phyloP scores from a whole-genome alignment of 2,329 filamentous ascomycete genomes.

The Teratosphaeria gauchensis region DNA sequence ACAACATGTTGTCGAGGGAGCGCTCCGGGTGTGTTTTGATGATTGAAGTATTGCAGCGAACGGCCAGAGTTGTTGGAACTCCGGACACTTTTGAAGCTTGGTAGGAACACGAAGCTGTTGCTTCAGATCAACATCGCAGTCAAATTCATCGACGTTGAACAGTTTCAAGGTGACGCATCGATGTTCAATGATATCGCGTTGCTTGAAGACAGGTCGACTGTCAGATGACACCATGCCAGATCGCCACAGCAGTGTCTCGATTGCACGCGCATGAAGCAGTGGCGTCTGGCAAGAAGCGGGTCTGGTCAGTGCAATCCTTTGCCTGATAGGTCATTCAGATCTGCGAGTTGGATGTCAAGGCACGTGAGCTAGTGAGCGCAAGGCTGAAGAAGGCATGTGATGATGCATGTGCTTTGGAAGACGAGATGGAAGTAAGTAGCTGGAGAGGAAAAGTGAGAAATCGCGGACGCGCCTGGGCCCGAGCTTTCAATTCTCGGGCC shows the following conservation, averaged over 20 bases:
- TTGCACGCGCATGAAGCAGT: neutral
- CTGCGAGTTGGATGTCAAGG: neutral
- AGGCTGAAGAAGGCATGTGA: neutral
- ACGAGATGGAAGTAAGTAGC: neutral
- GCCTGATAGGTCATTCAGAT: neutral
- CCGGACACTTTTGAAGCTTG: neutral
- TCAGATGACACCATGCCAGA: neutral
- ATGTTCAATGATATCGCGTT: neutral
- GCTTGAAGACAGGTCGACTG: neutral
- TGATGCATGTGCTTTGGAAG: neutral
- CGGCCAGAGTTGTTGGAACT: constrained; percentile 5
- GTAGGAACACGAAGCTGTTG: neutral
- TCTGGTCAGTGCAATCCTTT: neutral
- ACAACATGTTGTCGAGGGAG: neutral
- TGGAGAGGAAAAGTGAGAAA: neutral
- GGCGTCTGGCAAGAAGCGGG: neutral
- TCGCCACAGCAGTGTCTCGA: neutral
- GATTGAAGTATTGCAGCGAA: neutral
- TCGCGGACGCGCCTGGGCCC: neutral
- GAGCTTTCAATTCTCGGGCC: too few species aligned
- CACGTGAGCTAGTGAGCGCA: neutral
- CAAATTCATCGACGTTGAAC: neutral
- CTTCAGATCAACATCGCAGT: neutral
- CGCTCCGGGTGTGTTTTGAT: neutral
- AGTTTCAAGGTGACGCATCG: neutral